Percentiles rank a stretch among this genome's conserved stretches.
phyloP scores from a whole-genome alignment of 192 early-diverging fungal species.

The Lunasporangiospora selenospora region DNA sequence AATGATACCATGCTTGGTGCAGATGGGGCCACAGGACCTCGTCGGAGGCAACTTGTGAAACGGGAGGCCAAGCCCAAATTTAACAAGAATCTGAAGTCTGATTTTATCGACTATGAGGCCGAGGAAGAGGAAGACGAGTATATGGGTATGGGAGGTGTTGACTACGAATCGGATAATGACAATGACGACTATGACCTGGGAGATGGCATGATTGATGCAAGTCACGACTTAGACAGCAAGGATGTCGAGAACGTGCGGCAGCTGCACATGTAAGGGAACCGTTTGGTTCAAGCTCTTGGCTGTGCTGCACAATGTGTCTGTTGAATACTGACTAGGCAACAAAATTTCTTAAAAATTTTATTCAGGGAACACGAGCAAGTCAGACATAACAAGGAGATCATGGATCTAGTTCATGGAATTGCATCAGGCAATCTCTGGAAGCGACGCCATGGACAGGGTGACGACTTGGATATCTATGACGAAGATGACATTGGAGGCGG shows the following conservation, averaged over 20 bases:
- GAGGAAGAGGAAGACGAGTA: constrained; percentile 48
- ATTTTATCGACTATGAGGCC: constrained; percentile 48
- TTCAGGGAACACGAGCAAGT: constrained; percentile 38
- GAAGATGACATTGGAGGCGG: constrained; percentile 41
- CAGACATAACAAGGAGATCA: constrained; percentile 35
- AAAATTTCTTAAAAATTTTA: neutral
- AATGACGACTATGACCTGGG: constrained; percentile 40
- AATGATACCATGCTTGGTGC: too few species aligned
- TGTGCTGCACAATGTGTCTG: too few species aligned
- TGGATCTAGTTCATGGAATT: constrained; percentile 39
- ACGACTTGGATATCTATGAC: constrained; percentile 39
- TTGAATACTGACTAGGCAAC: too few species aligned
- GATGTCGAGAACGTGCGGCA: constrained; percentile 31
- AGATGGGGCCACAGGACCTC: neutral
- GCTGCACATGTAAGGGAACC: constrained; percentile 46
- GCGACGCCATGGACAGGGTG: constrained; percentile 37
- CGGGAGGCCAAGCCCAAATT: constrained; percentile 11
- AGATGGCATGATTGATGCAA: constrained; percentile 38
- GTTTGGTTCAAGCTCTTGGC: too few species aligned
- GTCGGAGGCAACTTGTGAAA: constrained; percentile 10
- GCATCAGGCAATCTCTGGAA: constrained; percentile 42
- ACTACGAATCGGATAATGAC: constrained; percentile 43
- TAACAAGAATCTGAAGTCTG: constrained; percentile 22
- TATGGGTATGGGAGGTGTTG: constrained; percentile 47
- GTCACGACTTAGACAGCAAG: neutral